These are phyloP conservation scores for Metschnikowia similis DNA, from an alignment of 805 yeast genomes.

Conservation along the genomic window DNA sequence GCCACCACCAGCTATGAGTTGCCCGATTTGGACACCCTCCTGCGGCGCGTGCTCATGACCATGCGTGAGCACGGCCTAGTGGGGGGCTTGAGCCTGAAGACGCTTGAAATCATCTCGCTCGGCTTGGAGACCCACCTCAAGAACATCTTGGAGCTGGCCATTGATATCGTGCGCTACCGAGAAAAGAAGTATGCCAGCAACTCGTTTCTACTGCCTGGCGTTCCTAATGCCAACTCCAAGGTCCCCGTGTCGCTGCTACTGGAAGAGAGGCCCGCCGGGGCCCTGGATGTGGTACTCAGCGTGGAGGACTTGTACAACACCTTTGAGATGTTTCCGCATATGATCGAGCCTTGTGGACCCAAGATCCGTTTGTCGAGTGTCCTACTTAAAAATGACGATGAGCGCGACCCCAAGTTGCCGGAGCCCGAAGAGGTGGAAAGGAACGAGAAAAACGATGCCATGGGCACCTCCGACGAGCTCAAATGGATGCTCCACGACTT, in stretches of 20 bases:
- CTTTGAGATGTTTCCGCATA: constrained; percentile 58
- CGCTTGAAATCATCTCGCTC: constrained; percentile 69
- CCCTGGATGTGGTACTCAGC: constrained; percentile 42
- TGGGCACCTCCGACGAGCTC: constrained; percentile 63
- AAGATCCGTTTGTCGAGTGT: constrained; percentile 45
- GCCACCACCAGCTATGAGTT: constrained; percentile 73
- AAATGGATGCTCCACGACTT: constrained; percentile 70
- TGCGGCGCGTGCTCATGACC: constrained; percentile 69
- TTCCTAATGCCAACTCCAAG: constrained; percentile 11
- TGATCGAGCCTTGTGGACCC: constrained; percentile 67
- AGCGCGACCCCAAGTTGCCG: constrained; percentile 27
- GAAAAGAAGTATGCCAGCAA: constrained; percentile 41
- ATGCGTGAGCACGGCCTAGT: constrained; percentile 87
- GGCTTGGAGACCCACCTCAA: constrained; percentile 82
- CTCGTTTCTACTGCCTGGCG: constrained; percentile 27
- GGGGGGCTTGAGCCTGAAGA: constrained; percentile 73
- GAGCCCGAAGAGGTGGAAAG: background rate
- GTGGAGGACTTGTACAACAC: constrained; percentile 68
- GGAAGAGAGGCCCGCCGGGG: background rate
- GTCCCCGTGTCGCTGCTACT: background rate
- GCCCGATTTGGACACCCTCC: constrained; percentile 72
- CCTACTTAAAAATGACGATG: constrained; percentile 55
- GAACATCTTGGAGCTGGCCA: constrained; percentile 65
- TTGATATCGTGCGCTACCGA: constrained; percentile 66
- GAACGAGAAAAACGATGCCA: constrained; percentile 4